phyloP scores from a whole-genome alignment of 1,139 yeast genomes.

The Zygosaccharomyces pseudobailii region DNA sequence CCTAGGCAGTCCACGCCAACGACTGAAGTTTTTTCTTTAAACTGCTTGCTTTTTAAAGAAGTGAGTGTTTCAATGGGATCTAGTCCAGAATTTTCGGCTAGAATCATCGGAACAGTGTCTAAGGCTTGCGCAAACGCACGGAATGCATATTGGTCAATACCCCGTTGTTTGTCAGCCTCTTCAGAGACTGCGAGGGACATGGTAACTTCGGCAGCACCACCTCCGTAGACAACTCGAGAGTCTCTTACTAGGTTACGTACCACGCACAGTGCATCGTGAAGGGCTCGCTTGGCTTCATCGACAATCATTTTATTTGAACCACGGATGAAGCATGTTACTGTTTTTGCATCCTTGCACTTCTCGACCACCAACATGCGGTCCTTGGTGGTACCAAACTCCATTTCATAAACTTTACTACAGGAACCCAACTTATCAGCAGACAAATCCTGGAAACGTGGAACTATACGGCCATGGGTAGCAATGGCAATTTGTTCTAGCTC shows the following conservation, averaged over 20 bases:
- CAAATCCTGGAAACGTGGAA: conserved; percentile 93
- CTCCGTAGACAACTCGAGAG: conserved; percentile 93
- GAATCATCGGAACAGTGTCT: conserved; percentile 88
- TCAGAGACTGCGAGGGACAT: conserved; percentile 88
- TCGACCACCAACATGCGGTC: conserved; percentile 95
- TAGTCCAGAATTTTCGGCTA: conserved; percentile 95
- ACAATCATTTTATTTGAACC: conserved; percentile 98
- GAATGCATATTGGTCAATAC: conserved; percentile 97
- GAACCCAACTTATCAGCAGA: conserved; percentile 75
- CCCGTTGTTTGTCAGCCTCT: conserved; percentile 88
- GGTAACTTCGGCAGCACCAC: conserved; percentile 96
- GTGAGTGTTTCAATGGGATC: conserved; percentile 91
- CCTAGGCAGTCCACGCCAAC: conserved; percentile 95
- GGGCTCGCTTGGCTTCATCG: conserved; percentile 93
- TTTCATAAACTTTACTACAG: conserved; percentile 80
- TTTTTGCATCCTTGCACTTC: conserved; percentile 80
- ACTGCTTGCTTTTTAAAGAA: conserved; percentile 76
- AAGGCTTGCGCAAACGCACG: conserved; percentile 89
- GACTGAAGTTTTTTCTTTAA: conserved; percentile 60
- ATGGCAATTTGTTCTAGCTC: conserved; percentile 94
- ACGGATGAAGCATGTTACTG: conserved; percentile 89
- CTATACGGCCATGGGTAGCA: conserved; percentile 95
- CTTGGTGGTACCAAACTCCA: conserved; percentile 94
- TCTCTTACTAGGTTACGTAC: conserved; percentile 93
- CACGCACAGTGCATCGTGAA: conserved; percentile 95